These are phyloP conservation scores for Fragilaria radians DNA, from an alignment of 108 stramenopile species.

Conservation along the genomic window DNA sequence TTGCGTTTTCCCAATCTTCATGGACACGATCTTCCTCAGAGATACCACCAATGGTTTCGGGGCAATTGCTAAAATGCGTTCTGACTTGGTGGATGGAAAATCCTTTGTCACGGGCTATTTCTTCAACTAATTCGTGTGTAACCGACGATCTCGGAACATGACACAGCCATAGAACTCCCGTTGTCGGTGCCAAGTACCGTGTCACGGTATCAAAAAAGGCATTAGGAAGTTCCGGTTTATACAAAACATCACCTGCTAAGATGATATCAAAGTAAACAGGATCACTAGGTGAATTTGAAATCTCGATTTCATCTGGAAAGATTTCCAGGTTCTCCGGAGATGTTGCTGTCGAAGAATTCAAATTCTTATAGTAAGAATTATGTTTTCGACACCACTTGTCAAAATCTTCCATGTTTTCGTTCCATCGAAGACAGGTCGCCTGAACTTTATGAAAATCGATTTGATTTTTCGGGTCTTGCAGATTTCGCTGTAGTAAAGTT, in stretches of 20 bases:
- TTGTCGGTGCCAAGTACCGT: neutral
- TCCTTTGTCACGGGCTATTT: neutral
- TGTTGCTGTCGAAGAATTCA: neutral
- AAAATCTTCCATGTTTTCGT: neutral
- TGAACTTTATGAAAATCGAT: neutral
- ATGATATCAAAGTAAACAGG: slow-evolving; percentile 12
- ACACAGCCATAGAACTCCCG: slow-evolving; percentile 15
- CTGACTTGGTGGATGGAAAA: neutral
- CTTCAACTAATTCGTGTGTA: slow-evolving; percentile 8
- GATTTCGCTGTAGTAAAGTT: slow-evolving; percentile 13
- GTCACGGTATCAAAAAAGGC: slow-evolving; percentile 13
- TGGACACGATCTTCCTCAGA: too few relatives aligned
- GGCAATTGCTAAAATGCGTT: too few relatives aligned
- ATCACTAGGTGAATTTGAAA: neutral
- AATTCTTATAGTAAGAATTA: neutral
- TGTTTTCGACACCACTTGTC: neutral
- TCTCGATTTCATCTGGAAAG: neutral
- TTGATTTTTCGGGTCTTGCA: slow-evolving; percentile 6
- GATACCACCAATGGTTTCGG: too few relatives aligned
- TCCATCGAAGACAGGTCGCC: slow-evolving; percentile 7
- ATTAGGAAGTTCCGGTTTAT: slow-evolving; percentile 10
- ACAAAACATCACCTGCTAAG: slow-evolving; percentile 22
- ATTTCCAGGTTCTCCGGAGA: neutral
- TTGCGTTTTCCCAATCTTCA: too few relatives aligned
- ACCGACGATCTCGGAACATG: slow-evolving; percentile 17